These are phyloP conservation scores for Globisporangium paroecandrum DNA, from an alignment of 352 stramenopile species.

Conservation along the genomic window DNA sequence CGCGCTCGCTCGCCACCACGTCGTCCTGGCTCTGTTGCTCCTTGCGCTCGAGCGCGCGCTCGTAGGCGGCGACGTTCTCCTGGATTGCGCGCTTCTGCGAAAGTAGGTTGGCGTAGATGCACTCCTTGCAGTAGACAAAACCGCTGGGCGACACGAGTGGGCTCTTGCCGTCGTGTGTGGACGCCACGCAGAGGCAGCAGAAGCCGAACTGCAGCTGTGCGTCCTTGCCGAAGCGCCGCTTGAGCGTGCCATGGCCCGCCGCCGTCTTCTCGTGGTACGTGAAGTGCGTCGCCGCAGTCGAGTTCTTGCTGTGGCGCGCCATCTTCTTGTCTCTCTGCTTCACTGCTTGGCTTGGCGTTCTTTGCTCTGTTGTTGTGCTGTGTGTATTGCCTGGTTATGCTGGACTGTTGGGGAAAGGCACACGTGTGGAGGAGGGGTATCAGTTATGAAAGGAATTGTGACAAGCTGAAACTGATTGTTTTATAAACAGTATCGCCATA, in stretches of 20 bases:
- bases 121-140: conserved; percentile 86
- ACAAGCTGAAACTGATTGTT: not conserved
- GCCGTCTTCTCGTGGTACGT: conserved; percentile 78
- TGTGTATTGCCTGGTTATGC: conserved; percentile 3
- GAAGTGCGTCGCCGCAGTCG: conserved; percentile 83
- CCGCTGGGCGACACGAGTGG: conserved; percentile 68
- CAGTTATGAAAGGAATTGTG: not conserved
- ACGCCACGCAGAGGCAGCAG: conserved; percentile 75
- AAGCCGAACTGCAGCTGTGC: conserved; percentile 72
- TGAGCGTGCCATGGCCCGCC: conserved; percentile 80
- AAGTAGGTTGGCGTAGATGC: conserved; percentile 85
- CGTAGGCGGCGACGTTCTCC: conserved; percentile 58
- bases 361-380: not conserved
- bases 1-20: conserved; percentile 45
- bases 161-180: conserved; percentile 43
- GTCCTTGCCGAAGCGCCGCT: conserved; percentile 79
- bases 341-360: not conserved
- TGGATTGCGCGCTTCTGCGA: conserved; percentile 82
- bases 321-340: conserved; percentile 13
- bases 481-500: not conserved
- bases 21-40: conserved; percentile 46
- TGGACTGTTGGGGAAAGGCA: not conserved
- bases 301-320: conserved; percentile 88
- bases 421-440: not conserved
- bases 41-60: conserved; percentile 53